Evolutionary conservation across 208 protist species (phyloP), one percentile per base, ranked within the genome.

Genomic region (Crithidia expoeki): DNA sequence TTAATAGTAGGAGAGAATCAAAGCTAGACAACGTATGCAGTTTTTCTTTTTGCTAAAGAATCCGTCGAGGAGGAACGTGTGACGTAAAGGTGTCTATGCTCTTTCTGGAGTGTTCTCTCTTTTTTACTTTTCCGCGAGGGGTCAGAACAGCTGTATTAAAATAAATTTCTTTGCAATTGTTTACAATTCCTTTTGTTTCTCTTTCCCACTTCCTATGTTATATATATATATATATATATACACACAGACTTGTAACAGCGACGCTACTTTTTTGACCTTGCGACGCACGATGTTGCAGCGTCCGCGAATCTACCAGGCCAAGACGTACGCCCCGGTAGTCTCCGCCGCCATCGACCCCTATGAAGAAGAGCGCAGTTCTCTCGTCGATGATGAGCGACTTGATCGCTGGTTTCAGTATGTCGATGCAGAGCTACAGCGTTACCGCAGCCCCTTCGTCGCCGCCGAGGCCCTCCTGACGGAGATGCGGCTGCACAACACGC

Each of bases 391-490:
- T 65, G 69, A 74, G 40, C 68, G 69, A 17, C 70, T 93, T 0
- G 72, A 81, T 25, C 72, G 59, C 42, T 96, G 92, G 89, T 57
- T 91, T 38, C 64, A 44, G 40, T 79, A 85, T 61, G 81, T 96
- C 25, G 69, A 90, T 28, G 72, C 63, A 11, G 87, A 88, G 57
- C 79, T 96, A 63, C 62, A 55, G 4, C 71, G 70, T 36, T 80
- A 93, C 61, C 79, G 81, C 36, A 96, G 92, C 51, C 89, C 89
- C 16, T 94, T 96, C 58, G 71, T 96, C 4, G 92, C 92, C 25
- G 87, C 92, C 11, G 92, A 96, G 60, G 80, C 88, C 14, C 66
- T 96, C 11, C 66, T 94, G 58, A 74, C 66, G 27, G 77, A 94
- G 57, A 62, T 94, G 74, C 72, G 85, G 21, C 78, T 79, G 62